Base-by-base conservation (phyloP, 345 rosid species). In the Dipteronia dyeriana region DNA sequence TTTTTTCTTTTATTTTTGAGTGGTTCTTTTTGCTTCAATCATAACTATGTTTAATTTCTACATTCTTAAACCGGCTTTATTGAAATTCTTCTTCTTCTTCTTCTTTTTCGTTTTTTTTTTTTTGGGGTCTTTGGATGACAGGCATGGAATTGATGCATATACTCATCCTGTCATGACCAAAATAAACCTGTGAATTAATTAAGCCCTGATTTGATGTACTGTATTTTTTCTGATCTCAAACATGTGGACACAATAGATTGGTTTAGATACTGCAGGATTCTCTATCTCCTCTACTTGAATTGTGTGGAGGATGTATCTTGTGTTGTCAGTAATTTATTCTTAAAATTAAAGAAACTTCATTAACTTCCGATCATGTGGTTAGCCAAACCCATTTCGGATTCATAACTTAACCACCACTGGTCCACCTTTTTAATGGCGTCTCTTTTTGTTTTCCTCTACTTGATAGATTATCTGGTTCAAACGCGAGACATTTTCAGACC, bases 221-320 rank as follows among this genome's bases (percentile, higher is more conserved):
- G 16, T 12, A 4, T 47, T 54, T 31, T 7, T 62, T 26, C 26
- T 13, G 68, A 61, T 34, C n/a, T 38, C 25, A 74, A 79, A 79
- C 43, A 68, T 67, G 74, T 60, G 82, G 78, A 57, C 70, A 34
- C 39, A 53, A 60, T 34, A 62, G 63, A 53, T 19, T 14, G 68
- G 53, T 57, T 13, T 11, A 72, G 70, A 16, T 38, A 31, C 7
- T 56, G 26, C 11, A 41, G 13, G n/a, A 16, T 7, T 25, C 66
- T 69, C 22, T 43, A 56, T 74, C 49, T 68, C 9, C 68, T 59
- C 13, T 78, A 22, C 71, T 66, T 59, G 20, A 23, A 64, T 56
- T 66, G 39, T 66, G 72, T 57, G 77, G 77, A 49, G 20, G 19
- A 19, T 65, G 62, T 7, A 64, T 11, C 25, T 66, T 26, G 1